Base-by-base conservation (phyloP, 345 rosid species). In the Moringa oleifera region DNA sequence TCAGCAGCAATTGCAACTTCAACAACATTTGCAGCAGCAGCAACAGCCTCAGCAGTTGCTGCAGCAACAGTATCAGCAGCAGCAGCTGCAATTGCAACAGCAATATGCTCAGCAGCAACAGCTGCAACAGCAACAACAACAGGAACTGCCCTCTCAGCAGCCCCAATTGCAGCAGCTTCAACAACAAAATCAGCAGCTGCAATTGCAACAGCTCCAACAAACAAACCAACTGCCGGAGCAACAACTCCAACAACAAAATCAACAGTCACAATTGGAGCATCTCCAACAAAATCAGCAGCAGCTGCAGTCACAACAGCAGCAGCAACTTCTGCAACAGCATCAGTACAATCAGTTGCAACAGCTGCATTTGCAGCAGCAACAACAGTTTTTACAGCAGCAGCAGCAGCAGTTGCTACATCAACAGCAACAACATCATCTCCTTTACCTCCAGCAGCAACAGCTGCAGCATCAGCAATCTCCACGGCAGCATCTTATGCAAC, bases 121-220 rank as follows among this genome's bases (percentile, higher is more conserved):
- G 61, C 87, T 79, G 68, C 84, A 82, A 51, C 73, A 66, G 57
- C 71, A 66, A 63, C 65, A 57, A 52, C 86, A 78, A 33, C 77
- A 77, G 72, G 88, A 77, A 53, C 52, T 72, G 18, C 71, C 36
- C 21, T 66, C 28, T 17, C 57, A 54, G 18, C 81, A 65, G 57
- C 63, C 28, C 18, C 70, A 67, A 33, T 73, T 65, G 52, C 83
- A 81, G 23, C 77, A 67, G 22, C 72, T 54, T n/a, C n/a, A n/a
- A n/a, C n/a, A n/a, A n/a, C 68, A 31, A 11, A 53, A 69, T n/a
- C 79, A 71, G 55, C 82, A 75, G 31, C 69, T 59, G 45, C 81
- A 73, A 57, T 76, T 20, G 24, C 53, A 49, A 18, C 75, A 66
- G 58, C 63, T 46, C n/a, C n/a, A n/a, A n/a, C n/a, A n/a, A 47